These are phyloP conservation scores for Acanthamoeba lenticulata DNA, from an alignment of 208 protist species.

Conservation along the genomic window DNA sequence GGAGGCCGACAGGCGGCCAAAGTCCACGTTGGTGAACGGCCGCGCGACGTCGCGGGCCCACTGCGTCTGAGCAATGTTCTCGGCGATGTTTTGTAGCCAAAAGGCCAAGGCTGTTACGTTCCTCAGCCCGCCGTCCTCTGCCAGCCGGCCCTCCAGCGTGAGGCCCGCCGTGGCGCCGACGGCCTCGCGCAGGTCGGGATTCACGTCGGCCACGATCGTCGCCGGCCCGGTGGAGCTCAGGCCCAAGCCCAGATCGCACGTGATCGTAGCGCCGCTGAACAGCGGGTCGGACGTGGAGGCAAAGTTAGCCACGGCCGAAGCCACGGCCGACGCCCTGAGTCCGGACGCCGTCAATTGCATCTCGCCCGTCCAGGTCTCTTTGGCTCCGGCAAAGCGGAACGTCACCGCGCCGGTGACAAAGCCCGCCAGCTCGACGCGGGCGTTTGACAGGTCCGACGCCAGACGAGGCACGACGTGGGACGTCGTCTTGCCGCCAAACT, in stretches of 20 bases:
- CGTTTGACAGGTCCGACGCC: not conserved
- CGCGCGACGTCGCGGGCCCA: not conserved
- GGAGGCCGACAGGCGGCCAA: not conserved
- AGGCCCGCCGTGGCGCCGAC: not conserved
- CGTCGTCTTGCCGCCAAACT: not conserved
- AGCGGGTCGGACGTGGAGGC: not conserved
- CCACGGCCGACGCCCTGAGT: not conserved
- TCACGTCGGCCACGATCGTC: not conserved
- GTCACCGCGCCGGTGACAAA: not conserved
- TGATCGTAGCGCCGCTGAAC: not conserved
- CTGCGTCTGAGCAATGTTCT: not conserved
- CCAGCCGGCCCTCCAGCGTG: not conserved
- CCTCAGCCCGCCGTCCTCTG: not conserved
- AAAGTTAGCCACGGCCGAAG: not conserved
- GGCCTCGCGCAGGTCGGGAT: not conserved
- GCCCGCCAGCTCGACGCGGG: not conserved
- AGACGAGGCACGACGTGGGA: not conserved
- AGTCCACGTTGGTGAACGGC: not conserved
- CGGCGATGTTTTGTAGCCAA: not conserved
- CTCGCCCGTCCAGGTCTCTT: not conserved
- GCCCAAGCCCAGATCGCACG: not conserved
- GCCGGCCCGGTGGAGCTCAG: too few species aligned
- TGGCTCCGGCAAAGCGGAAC: not conserved
- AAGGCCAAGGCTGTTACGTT: not conserved
- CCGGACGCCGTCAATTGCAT: not conserved